Conservation (phyloP, 257 asterid genomes). For the Gardenia jasminoides region DNA sequence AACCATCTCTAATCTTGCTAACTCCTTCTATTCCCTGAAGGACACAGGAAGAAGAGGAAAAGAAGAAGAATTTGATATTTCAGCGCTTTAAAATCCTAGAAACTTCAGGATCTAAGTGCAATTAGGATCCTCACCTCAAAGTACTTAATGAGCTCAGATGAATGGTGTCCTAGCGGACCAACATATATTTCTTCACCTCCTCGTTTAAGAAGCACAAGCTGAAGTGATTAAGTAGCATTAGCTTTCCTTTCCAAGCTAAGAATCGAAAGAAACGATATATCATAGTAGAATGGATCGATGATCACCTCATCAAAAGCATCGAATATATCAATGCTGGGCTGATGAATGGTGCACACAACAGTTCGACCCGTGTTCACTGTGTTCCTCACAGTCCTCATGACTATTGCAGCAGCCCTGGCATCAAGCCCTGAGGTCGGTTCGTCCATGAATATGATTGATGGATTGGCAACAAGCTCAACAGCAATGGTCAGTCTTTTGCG, state of each 20-base stretch:
- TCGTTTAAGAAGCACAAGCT: constrained; percentile 70
- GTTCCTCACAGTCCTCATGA: constrained; percentile 92
- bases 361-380: constrained; percentile 93
- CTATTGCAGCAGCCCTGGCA: constrained; percentile 96
- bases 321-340: constrained; percentile 89
- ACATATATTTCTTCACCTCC: constrained; percentile 83
- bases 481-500: constrained; percentile 83
- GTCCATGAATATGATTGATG: constrained; percentile 90
- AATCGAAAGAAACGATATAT: not conserved
- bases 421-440: constrained; percentile 96
- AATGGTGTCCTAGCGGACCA: constrained; percentile 73
- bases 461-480: constrained; percentile 90
- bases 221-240: constrained; percentile 18
- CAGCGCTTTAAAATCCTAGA: too few species aligned
- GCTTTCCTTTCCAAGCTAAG: not conserved
- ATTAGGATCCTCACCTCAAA: constrained; percentile 46
- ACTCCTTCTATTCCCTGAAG: constrained; percentile 12
- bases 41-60: constrained; percentile 18
- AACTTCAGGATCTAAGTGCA: not conserved
- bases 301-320: constrained; percentile 93
- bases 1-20: constrained; percentile 46
- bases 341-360: constrained; percentile 92
- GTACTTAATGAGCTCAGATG: constrained; percentile 54
- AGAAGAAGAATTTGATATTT: not conserved
- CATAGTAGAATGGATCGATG: not conserved